phyloP scores from a whole-genome alignment of 2,329 filamentous ascomycete species.

The Dichotomopilus funicola region DNA sequence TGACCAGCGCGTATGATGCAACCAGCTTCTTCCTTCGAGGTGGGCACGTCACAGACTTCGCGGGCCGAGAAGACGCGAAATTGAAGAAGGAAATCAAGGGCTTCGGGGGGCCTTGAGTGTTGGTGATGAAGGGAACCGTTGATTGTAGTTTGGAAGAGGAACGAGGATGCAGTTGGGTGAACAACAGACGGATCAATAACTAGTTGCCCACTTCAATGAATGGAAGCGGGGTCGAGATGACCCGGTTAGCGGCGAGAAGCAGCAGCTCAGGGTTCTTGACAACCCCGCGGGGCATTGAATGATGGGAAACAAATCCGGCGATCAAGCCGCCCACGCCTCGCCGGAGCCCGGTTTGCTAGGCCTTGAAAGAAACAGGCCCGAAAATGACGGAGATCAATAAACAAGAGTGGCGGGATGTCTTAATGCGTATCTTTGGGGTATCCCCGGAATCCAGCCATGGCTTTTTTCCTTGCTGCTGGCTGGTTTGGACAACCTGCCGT shows the following conservation, averaged over 20 bases:
- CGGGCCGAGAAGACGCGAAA: not conserved
- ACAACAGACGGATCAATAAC: too few species aligned
- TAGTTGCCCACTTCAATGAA: too few species aligned
- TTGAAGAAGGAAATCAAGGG: not conserved
- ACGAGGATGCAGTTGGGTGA: too few species aligned
- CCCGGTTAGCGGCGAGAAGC: not conserved
- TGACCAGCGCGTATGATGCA: constrained; percentile 5
- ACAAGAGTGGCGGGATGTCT: not conserved
- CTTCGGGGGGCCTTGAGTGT: too few species aligned
- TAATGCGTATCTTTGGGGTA: not conserved
- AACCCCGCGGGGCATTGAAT: not conserved
- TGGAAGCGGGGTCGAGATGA: not conserved
- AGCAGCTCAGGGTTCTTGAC: not conserved
- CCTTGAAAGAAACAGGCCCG: constrained; percentile 3
- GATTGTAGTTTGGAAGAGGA: too few species aligned
- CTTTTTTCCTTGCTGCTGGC: too few species aligned
- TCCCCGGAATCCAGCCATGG: too few species aligned
- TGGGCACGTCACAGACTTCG: too few species aligned
- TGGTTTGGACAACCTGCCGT: too few species aligned
- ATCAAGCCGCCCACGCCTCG: not conserved
- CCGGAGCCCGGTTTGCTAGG: constrained; percentile 4
- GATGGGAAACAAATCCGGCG: not conserved
- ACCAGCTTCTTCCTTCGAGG: not conserved
- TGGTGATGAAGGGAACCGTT: too few species aligned
- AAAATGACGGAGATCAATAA: constrained; percentile 7